Conservation (phyloP, 208 protist species). For the Crithidia mellificae region DNA sequence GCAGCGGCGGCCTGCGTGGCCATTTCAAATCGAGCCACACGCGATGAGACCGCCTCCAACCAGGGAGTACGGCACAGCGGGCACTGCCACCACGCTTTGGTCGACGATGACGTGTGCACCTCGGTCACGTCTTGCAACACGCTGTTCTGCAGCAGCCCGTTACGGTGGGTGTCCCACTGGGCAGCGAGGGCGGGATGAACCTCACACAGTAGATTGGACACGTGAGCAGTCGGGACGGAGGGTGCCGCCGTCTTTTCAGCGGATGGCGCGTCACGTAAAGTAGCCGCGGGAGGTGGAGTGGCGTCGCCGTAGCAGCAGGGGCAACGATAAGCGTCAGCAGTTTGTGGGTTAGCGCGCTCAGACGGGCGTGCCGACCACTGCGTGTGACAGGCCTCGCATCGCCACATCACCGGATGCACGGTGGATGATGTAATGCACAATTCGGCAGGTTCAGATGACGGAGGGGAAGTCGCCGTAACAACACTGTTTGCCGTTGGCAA, state of each 20-base stretch:
- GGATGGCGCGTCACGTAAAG: neutral
- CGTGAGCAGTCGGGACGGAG: neutral
- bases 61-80: slow-evolving; percentile 57
- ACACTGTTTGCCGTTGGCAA: too few species aligned
- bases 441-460: neutral
- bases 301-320: slow-evolving; percentile 36
- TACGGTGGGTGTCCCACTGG: slow-evolving; percentile 69
- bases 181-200: slow-evolving; percentile 54
- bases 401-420: slow-evolving; percentile 57
- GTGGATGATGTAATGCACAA: slow-evolving; percentile 12
- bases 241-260: neutral
- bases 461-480: too few species aligned
- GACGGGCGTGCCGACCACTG: slow-evolving; percentile 60
- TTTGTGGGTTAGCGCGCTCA: slow-evolving; percentile 59
- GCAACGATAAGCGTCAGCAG: slow-evolving; percentile 47
- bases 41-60: slow-evolving; percentile 57
- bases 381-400: slow-evolving; percentile 40
- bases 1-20: neutral
- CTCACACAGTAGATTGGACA: slow-evolving; percentile 21
- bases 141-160: slow-evolving; percentile 44
- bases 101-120: slow-evolving; percentile 42
- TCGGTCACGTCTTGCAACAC: slow-evolving; percentile 48
- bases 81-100: slow-evolving; percentile 67
- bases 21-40: slow-evolving; percentile 44
- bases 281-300: neutral